phyloP scores from a whole-genome alignment of 2,329 filamentous ascomycete genomes.

The Neonectria hederae region DNA sequence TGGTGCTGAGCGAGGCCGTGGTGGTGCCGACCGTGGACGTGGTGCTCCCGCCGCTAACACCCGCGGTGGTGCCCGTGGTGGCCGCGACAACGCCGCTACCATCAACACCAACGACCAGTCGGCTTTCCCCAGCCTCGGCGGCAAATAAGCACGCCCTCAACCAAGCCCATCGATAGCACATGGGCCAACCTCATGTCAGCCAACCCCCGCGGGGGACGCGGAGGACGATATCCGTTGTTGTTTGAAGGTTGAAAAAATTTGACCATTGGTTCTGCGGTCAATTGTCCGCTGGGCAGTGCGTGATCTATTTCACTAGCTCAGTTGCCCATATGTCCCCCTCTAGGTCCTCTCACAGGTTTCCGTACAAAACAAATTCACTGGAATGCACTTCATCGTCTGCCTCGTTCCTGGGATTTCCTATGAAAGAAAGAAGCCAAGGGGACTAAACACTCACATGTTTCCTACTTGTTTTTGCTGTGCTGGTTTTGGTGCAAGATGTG shows the following conservation, averaged over 20 bases:
- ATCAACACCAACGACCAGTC: constrained; percentile 68
- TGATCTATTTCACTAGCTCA: constrained; percentile 42
- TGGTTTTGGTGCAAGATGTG: neutral
- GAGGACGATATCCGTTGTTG: constrained; percentile 43
- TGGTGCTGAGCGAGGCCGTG: constrained; percentile 47
- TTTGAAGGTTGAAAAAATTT: constrained; percentile 47
- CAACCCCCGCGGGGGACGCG: constrained; percentile 28
- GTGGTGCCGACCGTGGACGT: constrained; percentile 18
- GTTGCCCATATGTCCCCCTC: constrained; percentile 42
- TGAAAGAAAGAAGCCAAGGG: constrained; percentile 4
- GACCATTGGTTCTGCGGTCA: constrained; percentile 44
- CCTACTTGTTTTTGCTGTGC: neutral
- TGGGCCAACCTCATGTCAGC: constrained; percentile 39
- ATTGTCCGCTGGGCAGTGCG: constrained; percentile 32
- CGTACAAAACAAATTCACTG: constrained; percentile 44
- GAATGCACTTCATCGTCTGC: constrained; percentile 37
- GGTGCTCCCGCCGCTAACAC: constrained; percentile 34
- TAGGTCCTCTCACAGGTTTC: constrained; percentile 45
- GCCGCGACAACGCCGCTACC: constrained; percentile 44
- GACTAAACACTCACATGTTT: constrained; percentile 3
- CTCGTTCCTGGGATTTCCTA: constrained; percentile 1
- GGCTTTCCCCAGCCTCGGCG: constrained; percentile 70
- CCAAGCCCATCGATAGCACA: constrained; percentile 32
- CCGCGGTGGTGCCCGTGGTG: constrained; percentile 34
- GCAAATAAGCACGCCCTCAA: constrained; percentile 53